Percentiles rank a stretch among this genome's conserved stretches.
Evolutionary conservation across 106 monocot species (phyloP).

Genomic region (Ottelia alismoides): DNA sequence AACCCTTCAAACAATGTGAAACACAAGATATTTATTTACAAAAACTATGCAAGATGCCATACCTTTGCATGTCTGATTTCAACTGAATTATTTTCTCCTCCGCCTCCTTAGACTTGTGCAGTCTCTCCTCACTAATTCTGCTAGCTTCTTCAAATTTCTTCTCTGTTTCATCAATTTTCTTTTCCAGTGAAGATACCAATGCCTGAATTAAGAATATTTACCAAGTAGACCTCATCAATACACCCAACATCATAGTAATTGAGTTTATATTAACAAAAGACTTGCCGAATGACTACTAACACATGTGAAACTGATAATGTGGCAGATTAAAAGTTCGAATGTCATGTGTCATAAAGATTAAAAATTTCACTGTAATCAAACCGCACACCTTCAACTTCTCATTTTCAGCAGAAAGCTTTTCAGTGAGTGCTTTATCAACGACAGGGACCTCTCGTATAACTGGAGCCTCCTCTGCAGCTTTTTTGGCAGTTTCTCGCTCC

Average conservation of each 20-base stretch:
- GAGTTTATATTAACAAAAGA: too few species aligned
- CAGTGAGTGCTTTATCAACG: constrained; percentile 36
- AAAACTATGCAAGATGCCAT: too few species aligned
- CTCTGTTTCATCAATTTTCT: constrained; percentile 82
- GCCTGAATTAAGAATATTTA: constrained; percentile 32
- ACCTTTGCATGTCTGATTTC: constrained; percentile 77
- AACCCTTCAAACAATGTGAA: too few species aligned
- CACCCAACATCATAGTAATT: not conserved
- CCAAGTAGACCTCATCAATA: too few species aligned
- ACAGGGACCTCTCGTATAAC: constrained; percentile 43
- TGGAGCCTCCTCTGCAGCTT: constrained; percentile 10
- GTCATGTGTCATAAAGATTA: too few species aligned
- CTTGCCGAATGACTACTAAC: too few species aligned
- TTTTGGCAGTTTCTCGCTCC: constrained; percentile 25
- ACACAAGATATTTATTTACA: not conserved
- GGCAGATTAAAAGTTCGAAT: too few species aligned
- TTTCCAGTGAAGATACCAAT: constrained; percentile 74
- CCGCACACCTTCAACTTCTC: constrained; percentile 43
- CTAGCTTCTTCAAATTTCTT: constrained; percentile 79
- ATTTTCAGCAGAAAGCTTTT: constrained; percentile 56
- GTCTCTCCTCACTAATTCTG: constrained; percentile 61
- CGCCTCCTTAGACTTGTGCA: constrained; percentile 67
- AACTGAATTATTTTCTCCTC: constrained; percentile 53
- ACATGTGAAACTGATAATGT: too few species aligned
- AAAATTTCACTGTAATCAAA: too few species aligned